Base-by-base conservation (phyloP, 192 early-diverging fungal genomes). In the Rhizophagus clarus region DNA sequence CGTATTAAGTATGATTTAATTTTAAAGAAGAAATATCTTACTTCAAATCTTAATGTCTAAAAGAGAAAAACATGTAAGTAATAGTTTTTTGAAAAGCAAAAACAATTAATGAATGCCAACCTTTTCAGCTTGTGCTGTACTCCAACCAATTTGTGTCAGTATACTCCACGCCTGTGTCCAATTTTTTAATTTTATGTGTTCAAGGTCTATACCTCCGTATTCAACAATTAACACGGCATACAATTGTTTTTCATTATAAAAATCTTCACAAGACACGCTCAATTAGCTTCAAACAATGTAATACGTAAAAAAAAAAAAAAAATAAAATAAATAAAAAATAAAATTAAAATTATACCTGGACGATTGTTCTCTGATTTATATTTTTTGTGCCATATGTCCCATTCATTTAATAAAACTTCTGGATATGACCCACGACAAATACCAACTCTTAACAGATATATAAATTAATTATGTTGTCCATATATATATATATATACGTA, bases 191-290 rank as follows among this genome's bases (percentile, higher is more conserved):
- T 81, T 73, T 29, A 80, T 82, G 32, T 92, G 84, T 79, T 93
- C 93, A 34, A 97, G 85, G 63, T 94, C 92, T 61, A 88, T 83
- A 11, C 96, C 96, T 9, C 90, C 94, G 84, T 95, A 86, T 17
- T 89, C 90, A 34, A 96, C 82, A 7, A 94, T 82, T 73, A 95
- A 86, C 22, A 96, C 89, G 12, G 88, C 89, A 80, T 92, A 96
- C 3, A 95, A 85, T 82, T 96, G 96, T 61, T 88, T 85, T 6
- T 83, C 70, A 12, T 87, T 83, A 75, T 90, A 93, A 67, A 87
- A 90, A 82, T 94, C 92, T 90, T 47, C 4, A 29, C n/a, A 26
- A 64, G 15, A 37, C 2, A 12, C 3, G 14, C 11, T 42, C 1
- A 31, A n/a, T 51, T 60, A 32, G 20, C 40, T 29, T 66, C 67